Conservation (phyloP, 495 filamentous ascomycete genomes). For the Collariella sp. region DNA sequence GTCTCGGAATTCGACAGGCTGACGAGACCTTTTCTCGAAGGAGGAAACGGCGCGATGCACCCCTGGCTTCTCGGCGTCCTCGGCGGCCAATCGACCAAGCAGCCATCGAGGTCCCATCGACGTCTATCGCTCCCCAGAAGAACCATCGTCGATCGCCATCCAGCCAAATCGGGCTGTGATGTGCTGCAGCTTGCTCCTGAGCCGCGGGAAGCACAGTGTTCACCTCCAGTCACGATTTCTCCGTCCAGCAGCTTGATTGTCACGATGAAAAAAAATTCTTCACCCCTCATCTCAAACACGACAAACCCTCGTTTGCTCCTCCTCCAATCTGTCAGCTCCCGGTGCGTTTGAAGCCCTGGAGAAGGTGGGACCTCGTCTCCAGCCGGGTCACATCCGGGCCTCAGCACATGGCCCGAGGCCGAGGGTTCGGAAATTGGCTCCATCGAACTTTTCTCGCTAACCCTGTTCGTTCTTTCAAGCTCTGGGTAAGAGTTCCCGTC, state of each 20-base stretch:
- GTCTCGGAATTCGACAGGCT: conserved; percentile 2
- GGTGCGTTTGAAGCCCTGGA: conserved; percentile 9
- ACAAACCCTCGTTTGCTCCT: conserved; percentile 1
- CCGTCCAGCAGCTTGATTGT: not conserved
- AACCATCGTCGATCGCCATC: conserved; percentile 1
- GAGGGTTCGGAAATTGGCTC: conserved; percentile 23
- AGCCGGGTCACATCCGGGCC: conserved; percentile 11
- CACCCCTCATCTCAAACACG: not conserved
- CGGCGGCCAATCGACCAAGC: not conserved
- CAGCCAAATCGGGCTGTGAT: not conserved
- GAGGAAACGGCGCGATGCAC: not conserved
- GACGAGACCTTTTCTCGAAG: conserved; percentile 7
- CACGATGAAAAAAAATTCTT: not conserved
- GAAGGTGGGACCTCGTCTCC: conserved; percentile 11
- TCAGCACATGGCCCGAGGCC: conserved; percentile 16
- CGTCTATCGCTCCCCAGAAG: not conserved
- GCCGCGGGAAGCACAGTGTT: not conserved
- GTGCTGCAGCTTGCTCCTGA: not conserved
- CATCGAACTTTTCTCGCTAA: conserved; percentile 10
- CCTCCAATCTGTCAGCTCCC: conserved; percentile 3
- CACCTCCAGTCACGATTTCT: not conserved
- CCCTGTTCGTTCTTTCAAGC: not conserved
- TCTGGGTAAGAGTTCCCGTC: not conserved
- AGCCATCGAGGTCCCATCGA: not conserved
- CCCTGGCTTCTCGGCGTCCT: conserved; percentile 4